Evolutionary conservation across 768 basidiomycete genomes (phyloP), one percentile per base, ranked within the genome.

Genomic region (Calocera cornea): DNA sequence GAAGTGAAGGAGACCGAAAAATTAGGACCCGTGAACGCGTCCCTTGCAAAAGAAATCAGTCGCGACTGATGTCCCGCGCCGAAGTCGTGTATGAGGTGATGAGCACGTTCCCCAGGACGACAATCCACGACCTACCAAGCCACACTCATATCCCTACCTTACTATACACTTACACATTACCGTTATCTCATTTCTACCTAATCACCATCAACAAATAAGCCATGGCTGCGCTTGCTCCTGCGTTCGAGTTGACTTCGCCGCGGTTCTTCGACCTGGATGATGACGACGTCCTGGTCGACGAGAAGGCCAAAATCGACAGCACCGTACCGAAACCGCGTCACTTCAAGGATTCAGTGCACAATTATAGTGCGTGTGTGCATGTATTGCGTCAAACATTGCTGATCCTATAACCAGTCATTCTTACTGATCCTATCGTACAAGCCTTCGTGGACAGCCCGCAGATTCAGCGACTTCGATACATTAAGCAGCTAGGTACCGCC

Each of bases 401-500:
- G 71, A 71, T 40, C 68, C 69, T 44, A 66, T 29, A n/a, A n/a
- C n/a, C n/a, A n/a, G n/a, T n/a, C n/a, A n/a, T n/a, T n/a, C n/a
- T 71, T 38, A 64, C 68, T 22, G 71, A 71, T 40, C 68, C 69
- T 44, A 66, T 29, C 24, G 66, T 69, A 24, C 49, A 50, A 63
- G n/a, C 19, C 50, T 29, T 64, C 29, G 40, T 64, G 27, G 29
- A 27, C 72, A 90, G 88, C 8, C 81, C 79, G 67, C 86, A 89
- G 63, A 92, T 92, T 72, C 91, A 93, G 71, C 82, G 91, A 1
- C 79, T 93, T 50, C 81, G 90, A 34, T 76, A 82, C 66, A 82
- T 93, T 72, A 91, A 92, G 70, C 91, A 93, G 72, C 84, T 93
- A 8, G 91, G 91, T 0, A 84, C 87, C 2, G 83, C 87, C 0